Base-by-base conservation (phyloP, 2,329 filamentous ascomycete species). In the Atkinsonella hypoxylon region DNA sequence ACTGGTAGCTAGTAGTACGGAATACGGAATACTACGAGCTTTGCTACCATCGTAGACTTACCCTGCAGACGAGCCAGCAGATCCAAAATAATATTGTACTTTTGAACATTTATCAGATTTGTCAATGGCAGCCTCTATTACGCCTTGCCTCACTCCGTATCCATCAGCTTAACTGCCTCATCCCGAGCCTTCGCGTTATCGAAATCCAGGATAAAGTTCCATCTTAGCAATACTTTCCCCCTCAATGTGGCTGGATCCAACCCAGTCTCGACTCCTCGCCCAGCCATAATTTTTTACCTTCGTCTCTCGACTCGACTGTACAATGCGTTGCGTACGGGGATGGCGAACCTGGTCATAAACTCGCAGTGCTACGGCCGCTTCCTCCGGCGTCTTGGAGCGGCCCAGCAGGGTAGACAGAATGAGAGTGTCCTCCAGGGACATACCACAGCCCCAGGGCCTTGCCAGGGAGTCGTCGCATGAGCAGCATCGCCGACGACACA, bases 401-500 rank as follows among this genome's bases (percentile, higher is more conserved):
- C 20, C 48, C 11, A 49, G 40, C 26, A 49, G 48, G 8, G 20
- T 36, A 4, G 20, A 36, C 5, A 62, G 55, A 2, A 61, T 47
- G 13, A 56, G 55, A 2, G 54, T 55, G 15, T 61, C 60, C 17
- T 62, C 60, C 2, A 62, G 54, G 1, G 58, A 57, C 58, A 59
- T 57, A 5, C 52, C 58, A 1, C 56, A 58, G 2, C 60, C 59
- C 60, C 59, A 4, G 57, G 53, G 4, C 53, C 61, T 40, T 60
- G 58, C 45, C 57, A 61, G 0, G 61, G 61, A 1, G 56, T 57
- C 11, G 53, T 55, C 9, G 60, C 59, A 45, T 62, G 59, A 2
- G 60, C 58, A 2, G 58, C 60, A 51, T 60, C 60, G 15, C 59
- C 59, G 1, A 60, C 53, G 9, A 61, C 51, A 38, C 59, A 61